Evolutionary conservation across 1,139 yeast genomes (phyloP).

Genomic region (Eremothecium gossypii): DNA sequence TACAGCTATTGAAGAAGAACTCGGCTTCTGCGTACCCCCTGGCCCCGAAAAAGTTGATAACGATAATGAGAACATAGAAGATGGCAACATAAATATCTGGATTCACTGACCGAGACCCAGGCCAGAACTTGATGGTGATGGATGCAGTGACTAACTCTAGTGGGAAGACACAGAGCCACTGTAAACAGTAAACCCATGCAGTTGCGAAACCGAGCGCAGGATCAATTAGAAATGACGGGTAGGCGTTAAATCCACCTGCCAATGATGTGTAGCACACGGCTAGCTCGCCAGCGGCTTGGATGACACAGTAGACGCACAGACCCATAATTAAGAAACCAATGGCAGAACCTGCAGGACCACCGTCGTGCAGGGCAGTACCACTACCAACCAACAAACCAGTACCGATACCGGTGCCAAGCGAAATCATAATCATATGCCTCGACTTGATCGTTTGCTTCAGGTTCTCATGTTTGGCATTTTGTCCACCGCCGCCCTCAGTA

Average conservation of each 20-base stretch:
- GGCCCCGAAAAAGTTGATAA: constrained; percentile 59
- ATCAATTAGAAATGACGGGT: constrained; percentile 57
- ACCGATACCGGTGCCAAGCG: constrained; percentile 81
- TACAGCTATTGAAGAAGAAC: constrained; percentile 48
- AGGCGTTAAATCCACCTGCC: constrained; percentile 70
- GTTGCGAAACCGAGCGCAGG: constrained; percentile 71
- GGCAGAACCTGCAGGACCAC: constrained; percentile 75
- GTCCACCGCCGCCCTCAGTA: constrained; percentile 1
- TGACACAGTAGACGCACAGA: constrained; percentile 61
- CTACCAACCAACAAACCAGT: constrained; percentile 71
- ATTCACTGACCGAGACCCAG: constrained; percentile 37
- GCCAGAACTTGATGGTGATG: constrained; percentile 46
- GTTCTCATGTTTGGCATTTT: constrained; percentile 12
- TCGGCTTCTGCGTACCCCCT: constrained; percentile 72
- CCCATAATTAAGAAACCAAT: constrained; percentile 64
- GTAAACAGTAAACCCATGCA: constrained; percentile 74
- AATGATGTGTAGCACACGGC: constrained; percentile 68
- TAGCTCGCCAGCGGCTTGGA: constrained; percentile 80
- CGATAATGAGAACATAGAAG: constrained; percentile 51
- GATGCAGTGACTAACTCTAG: constrained; percentile 72
- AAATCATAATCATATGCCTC: constrained; percentile 57
- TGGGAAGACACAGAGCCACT: constrained; percentile 73
- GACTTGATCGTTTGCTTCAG: constrained; percentile 43
- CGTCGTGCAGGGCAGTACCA: constrained; percentile 54
- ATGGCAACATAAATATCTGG: constrained; percentile 61